These are phyloP conservation scores for Novymonas esmeraldas DNA, from an alignment of 208 protist genomes.

Conservation along the genomic window DNA sequence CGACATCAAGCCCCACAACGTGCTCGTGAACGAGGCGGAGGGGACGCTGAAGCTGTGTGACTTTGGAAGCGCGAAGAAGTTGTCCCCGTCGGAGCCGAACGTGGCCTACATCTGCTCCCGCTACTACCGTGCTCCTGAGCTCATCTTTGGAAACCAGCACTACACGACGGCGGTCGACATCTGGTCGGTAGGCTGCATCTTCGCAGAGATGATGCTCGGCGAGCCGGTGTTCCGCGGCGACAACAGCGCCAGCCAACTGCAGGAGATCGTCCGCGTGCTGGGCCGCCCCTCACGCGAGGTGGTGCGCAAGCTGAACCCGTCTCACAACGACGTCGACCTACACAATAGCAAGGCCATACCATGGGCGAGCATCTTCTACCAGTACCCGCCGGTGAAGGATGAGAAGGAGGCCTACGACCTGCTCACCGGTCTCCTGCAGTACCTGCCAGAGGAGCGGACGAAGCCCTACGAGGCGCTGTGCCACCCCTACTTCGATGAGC, in stretches of 20 bases:
- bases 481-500: constrained; percentile 99
- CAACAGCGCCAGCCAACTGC: constrained; percentile 98
- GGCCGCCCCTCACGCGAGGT: constrained; percentile 91
- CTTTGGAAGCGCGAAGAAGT: constrained; percentile 99
- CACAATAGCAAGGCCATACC: constrained; percentile 51
- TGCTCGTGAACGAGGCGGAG: constrained; percentile 98
- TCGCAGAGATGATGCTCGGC: constrained; percentile 99
- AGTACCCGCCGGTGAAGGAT: constrained; percentile 34
- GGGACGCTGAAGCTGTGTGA: constrained; percentile 97
- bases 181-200: constrained; percentile 99
- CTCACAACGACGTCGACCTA: constrained; percentile 48
- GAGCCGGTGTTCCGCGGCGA: constrained; percentile 99
- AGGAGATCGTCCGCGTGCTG: constrained; percentile 97
- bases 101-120: constrained; percentile 99
- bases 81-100: constrained; percentile 97
- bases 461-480: constrained; percentile 91
- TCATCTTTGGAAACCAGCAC: constrained; percentile 98
- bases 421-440: constrained; percentile 93
- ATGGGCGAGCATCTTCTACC: constrained; percentile 73
- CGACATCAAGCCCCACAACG: constrained; percentile 99
- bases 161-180: constrained; percentile 99
- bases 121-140: constrained; percentile 99
- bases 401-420: constrained; percentile 92
- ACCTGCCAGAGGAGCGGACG: constrained; percentile 91
- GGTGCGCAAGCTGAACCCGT: constrained; percentile 70